Percentiles rank a stretch among this genome's conserved stretches.
Conservation (phyloP, 2,329 filamentous ascomycete species). For the Mycocentrospora acerina region DNA sequence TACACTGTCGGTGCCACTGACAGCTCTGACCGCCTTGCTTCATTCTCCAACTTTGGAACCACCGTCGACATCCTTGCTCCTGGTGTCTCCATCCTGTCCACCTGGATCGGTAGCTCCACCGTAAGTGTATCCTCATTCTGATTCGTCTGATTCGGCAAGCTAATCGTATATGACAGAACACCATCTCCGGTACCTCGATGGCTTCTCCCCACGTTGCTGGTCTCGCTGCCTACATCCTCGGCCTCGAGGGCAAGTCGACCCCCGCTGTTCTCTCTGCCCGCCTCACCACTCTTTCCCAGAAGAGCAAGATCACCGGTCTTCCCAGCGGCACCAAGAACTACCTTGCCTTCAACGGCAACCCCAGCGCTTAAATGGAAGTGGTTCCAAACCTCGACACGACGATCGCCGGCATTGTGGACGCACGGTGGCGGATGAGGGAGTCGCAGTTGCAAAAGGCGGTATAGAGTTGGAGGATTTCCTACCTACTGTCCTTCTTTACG, state of each 20-base stretch:
- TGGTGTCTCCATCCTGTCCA: constrained; percentile 48
- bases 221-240: constrained; percentile 20
- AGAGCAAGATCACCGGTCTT: constrained; percentile 46
- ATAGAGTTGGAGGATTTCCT: too few relatives aligned
- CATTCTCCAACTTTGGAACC: constrained; percentile 45
- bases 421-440: too few relatives aligned
- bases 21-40: constrained; percentile 36
- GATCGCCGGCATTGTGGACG: too few relatives aligned
- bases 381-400: background rate
- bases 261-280: constrained; percentile 47
- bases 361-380: constrained; percentile 14
- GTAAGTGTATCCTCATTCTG: constrained; percentile 13
- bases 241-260: constrained; percentile 16
- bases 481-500: too few relatives aligned
- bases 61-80: constrained; percentile 44
- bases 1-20: constrained; percentile 46
- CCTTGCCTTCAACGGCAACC: constrained; percentile 58
- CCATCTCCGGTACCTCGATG: constrained; percentile 22
- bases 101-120: constrained; percentile 48
- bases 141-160: constrained; percentile 10
- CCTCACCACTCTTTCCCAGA: constrained; percentile 47
- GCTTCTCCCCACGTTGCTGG: constrained; percentile 25
- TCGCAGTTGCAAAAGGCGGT: too few relatives aligned
- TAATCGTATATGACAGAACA: constrained; percentile 48
- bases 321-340: constrained; percentile 53